A percentile compares a stretch with the other conserved stretches of the same genome.
phyloP scores from a whole-genome alignment of 306 rosid genomes.

The Myrica gale region DNA sequence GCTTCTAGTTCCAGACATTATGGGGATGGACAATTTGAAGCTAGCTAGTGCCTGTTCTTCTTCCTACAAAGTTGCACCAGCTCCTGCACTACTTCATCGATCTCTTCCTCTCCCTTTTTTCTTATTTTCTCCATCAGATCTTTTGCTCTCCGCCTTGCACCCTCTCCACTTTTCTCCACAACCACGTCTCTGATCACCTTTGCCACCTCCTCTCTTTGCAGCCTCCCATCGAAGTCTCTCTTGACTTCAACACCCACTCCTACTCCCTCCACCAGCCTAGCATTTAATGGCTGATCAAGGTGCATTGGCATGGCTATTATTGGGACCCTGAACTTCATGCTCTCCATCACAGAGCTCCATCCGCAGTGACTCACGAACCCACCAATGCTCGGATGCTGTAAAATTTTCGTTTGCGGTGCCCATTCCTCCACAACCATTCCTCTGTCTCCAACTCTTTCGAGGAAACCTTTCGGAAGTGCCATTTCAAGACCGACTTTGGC shows the following conservation, averaged over 20 bases:
- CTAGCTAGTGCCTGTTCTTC: background rate
- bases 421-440: conserved; percentile 22
- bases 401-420: conserved; percentile 31
- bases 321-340: conserved; percentile 28
- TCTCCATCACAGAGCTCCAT: conserved; percentile 37
- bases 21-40: no score
- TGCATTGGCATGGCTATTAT: conserved; percentile 29
- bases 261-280: conserved; percentile 12
- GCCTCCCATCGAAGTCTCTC: conserved; percentile 7
- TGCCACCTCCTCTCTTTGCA: conserved; percentile 3
- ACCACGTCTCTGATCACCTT: conserved; percentile 21
- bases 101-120: conserved; percentile 7
- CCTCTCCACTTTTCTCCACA: conserved; percentile 7
- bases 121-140: conserved; percentile 4
- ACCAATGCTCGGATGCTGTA: conserved; percentile 22
- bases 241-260: conserved; percentile 29
- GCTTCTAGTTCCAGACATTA: no score
- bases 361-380: conserved; percentile 43
- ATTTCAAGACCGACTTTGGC: background rate
- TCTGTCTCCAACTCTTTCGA: conserved; percentile 11
- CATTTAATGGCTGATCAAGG: conserved; percentile 27
- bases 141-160: conserved; percentile 6
- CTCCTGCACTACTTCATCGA: conserved; percentile 11
- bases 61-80: background rate
- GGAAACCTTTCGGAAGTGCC: conserved; percentile 21